These are phyloP conservation scores for Saksenaea oblongispora DNA, from an alignment of 371 early-diverging fungal genomes.

Conservation along the genomic window DNA sequence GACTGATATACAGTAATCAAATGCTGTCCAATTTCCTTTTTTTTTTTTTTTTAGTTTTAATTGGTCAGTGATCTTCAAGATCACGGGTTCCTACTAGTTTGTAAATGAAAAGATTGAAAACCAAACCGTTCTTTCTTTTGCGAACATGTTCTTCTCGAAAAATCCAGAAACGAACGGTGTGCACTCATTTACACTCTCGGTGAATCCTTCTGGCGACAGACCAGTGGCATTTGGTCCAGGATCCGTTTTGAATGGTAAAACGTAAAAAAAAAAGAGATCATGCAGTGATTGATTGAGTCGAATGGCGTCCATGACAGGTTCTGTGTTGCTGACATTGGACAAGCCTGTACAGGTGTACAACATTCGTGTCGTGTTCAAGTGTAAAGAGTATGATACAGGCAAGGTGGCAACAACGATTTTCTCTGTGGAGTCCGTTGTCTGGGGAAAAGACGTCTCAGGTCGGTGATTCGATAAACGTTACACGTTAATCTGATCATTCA, in stretches of 20 bases:
- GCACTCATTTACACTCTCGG: slow-evolving; percentile 27
- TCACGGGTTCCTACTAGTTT: not conserved
- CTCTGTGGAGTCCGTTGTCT: slow-evolving; percentile 33
- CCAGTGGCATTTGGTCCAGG: slow-evolving; percentile 50
- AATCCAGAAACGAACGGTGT: slow-evolving; percentile 12
- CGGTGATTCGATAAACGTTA: not conserved
- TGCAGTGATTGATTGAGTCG: not conserved
- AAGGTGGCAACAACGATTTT: slow-evolving; percentile 24
- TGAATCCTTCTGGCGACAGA: slow-evolving; percentile 29
- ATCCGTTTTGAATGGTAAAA: slow-evolving; percentile 47
- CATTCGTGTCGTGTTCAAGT: slow-evolving; percentile 38
- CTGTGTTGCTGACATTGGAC: slow-evolving; percentile 36
- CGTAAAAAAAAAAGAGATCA: slow-evolving; percentile 10
- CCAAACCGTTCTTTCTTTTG: not conserved
- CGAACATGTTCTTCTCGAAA: slow-evolving; percentile 18
- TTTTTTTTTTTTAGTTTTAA: too few species aligned
- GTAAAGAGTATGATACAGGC: slow-evolving; percentile 19
- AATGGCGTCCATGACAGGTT: slow-evolving; percentile 20
- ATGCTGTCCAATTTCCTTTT: too few species aligned
- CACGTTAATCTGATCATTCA: not conserved
- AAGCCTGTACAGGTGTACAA: slow-evolving; percentile 25
- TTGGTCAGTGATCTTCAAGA: not conserved
- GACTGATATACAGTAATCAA: too few species aligned
- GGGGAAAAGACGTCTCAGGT: slow-evolving; percentile 21
- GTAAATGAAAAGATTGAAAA: not conserved